Evolutionary conservation across 169 alveolate genomes (phyloP).

Genomic region (Plasmodium gallinaceum): DNA sequence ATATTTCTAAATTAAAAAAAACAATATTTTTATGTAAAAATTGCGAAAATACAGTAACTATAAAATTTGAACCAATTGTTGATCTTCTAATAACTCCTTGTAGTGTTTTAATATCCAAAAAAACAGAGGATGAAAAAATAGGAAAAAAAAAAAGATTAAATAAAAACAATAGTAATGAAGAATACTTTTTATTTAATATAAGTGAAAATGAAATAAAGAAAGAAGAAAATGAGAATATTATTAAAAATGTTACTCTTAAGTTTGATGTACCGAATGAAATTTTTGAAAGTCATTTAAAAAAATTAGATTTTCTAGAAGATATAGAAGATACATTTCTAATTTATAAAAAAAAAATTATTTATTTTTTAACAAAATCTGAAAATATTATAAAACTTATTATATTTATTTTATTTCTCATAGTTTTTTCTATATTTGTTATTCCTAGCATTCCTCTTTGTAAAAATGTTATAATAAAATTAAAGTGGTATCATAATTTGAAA

Average conservation of each 20-base stretch:
- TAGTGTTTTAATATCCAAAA: slow-evolving; percentile 11
- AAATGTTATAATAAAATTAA: neutral
- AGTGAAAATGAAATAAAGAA: neutral
- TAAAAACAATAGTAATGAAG: neutral
- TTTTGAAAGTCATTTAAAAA: neutral
- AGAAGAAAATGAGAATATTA: neutral
- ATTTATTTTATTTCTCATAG: neutral
- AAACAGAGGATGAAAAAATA: neutral
- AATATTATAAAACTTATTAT: slow-evolving; percentile 17
- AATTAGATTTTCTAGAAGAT: slow-evolving; percentile 3
- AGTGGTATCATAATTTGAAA: slow-evolving; percentile 25
- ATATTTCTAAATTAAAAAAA: slow-evolving; percentile 7
- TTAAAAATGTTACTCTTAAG: slow-evolving; percentile 1
- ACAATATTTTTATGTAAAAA: slow-evolving; percentile 11
- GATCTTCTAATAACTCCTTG: slow-evolving; percentile 35
- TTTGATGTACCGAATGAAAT: neutral
- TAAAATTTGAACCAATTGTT: slow-evolving; percentile 41
- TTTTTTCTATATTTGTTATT: neutral
- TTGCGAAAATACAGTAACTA: slow-evolving; percentile 7
- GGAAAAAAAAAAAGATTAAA: neutral
- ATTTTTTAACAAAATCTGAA: neutral
- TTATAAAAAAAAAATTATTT: neutral
- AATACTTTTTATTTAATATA: neutral
- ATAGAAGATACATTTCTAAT: neutral
- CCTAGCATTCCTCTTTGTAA: slow-evolving; percentile 44